Evolutionary conservation across 2,329 filamentous ascomycete species (phyloP), one percentile per base, ranked within the genome.

Genomic region (Fusarium phyllophilum): DNA sequence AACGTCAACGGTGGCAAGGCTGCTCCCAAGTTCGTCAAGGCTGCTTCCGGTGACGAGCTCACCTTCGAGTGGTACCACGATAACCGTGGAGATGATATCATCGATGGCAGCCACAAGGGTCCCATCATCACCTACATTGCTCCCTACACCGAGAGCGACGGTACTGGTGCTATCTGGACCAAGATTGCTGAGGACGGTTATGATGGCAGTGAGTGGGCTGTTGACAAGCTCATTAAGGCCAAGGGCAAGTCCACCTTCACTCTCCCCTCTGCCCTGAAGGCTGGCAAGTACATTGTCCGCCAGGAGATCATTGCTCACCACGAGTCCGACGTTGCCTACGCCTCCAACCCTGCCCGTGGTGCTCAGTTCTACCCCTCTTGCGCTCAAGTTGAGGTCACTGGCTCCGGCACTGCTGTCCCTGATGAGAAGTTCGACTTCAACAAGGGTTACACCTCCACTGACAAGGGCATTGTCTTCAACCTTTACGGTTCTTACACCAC

Each of bases 311-410:
- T 89, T 66, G 87, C 83, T 57, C 85, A 85, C 54, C 87, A 89
- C 81, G 84, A 84, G 73, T 83, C 85, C 41, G 79, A 81, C 6
- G 78, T 82, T 33, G 67, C 78, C 61, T 81, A 69, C 76, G 62
- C 71, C 49, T 56, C 55, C 38, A 78, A 83, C 78, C 66, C 78
- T 15, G 78, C 78, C 61, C 81, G 86, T 71, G 77, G 77, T 58
- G 77, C 77, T 46, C 77, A 78, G 75, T 87, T 88, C 80, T 89
- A 89, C 81, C 87, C 87, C 64, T 85, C 86, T 72, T 89, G 90
- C 80, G 83, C 89, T 75, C 91, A 92, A 84, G 78, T 92, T 71
- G 85, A 90, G 78, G 83, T 92, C 72, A 87, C 86, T 39, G 88
- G 89, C 58, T 81, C 83, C 48, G 88, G 78, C 36, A 66, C 59